These are phyloP conservation scores for Acorus gramineus DNA, from an alignment of 106 monocot genomes.

Conservation along the genomic window DNA sequence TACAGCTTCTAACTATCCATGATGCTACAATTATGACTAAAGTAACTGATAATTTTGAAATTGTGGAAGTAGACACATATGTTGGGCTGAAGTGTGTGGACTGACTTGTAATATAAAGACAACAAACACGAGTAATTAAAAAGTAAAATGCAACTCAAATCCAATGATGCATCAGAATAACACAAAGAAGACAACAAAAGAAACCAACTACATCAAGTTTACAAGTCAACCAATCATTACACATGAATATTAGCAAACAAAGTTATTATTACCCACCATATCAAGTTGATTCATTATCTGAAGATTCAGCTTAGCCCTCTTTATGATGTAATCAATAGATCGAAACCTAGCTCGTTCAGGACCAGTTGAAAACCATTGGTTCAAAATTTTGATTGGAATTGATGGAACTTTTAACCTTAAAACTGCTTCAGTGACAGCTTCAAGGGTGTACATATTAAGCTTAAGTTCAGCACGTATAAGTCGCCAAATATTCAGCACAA, in stretches of 20 bases:
- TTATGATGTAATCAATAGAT: conserved; percentile 47
- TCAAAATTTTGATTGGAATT: conserved; percentile 53
- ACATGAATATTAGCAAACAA: not conserved
- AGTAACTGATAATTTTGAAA: too few species aligned
- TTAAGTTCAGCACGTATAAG: conserved; percentile 84
- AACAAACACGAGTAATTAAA: not conserved
- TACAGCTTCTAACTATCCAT: too few species aligned
- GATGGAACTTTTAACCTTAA: conserved; percentile 71
- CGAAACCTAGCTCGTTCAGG: conserved; percentile 40
- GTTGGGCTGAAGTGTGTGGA: too few species aligned
- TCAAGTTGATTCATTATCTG: conserved; percentile 79
- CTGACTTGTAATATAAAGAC: not conserved
- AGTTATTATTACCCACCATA: conserved; percentile 41
- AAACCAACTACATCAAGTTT: not conserved
- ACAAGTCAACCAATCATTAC: not conserved
- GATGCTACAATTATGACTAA: too few species aligned
- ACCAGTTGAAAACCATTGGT: conserved; percentile 60
- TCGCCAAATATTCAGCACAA: conserved; percentile 94
- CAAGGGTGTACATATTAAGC: conserved; percentile 68
- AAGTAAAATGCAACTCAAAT: not conserved
- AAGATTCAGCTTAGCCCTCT: conserved; percentile 64
- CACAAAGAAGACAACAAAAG: not conserved
- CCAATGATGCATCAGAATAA: not conserved
- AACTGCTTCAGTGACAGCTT: conserved; percentile 89
- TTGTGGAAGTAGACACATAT: too few species aligned